Evolutionary conservation across 345 rosid species (phyloP).

Genomic region (Pistacia integerrima): DNA sequence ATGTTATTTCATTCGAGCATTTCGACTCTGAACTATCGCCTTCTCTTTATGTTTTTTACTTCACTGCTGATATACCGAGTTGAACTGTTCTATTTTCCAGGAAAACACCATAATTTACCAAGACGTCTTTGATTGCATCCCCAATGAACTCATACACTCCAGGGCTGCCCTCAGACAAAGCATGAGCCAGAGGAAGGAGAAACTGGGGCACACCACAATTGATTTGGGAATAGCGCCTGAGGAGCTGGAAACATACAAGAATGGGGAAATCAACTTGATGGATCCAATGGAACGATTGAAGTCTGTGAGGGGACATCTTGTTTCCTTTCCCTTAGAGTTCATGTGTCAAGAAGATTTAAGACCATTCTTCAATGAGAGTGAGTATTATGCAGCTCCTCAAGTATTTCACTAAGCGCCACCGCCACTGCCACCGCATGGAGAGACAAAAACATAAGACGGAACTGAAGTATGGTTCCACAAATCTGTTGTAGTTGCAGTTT

Average conservation of each 20-base stretch:
- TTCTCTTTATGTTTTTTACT: not conserved
- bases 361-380: conserved; percentile 76
- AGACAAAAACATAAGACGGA: not conserved
- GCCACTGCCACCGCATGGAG: not conserved
- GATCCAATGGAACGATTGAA: conserved; percentile 60
- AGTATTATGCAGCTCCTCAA: conserved; percentile 82
- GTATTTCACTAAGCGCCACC: conserved; percentile 52
- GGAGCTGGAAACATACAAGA: conserved; percentile 38
- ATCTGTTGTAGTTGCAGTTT: not conserved
- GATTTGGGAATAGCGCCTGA: conserved; percentile 82
- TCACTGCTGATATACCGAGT: not conserved
- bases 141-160: conserved; percentile 70
- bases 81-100: conserved; percentile 27
- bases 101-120: conserved; percentile 64
- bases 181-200: conserved; percentile 58
- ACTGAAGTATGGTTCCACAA: not conserved
- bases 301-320: conserved; percentile 66
- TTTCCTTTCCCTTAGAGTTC: conserved; percentile 82
- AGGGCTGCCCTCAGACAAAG: conserved; percentile 73
- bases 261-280: conserved; percentile 24
- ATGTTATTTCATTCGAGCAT: not conserved
- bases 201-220: conserved; percentile 68
- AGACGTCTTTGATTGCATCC: conserved; percentile 82
- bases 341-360: conserved; percentile 80
- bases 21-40: not conserved